These are phyloP conservation scores for Talaromyces marneffei DNA, from an alignment of 2,329 filamentous ascomycete species.

Conservation along the genomic window DNA sequence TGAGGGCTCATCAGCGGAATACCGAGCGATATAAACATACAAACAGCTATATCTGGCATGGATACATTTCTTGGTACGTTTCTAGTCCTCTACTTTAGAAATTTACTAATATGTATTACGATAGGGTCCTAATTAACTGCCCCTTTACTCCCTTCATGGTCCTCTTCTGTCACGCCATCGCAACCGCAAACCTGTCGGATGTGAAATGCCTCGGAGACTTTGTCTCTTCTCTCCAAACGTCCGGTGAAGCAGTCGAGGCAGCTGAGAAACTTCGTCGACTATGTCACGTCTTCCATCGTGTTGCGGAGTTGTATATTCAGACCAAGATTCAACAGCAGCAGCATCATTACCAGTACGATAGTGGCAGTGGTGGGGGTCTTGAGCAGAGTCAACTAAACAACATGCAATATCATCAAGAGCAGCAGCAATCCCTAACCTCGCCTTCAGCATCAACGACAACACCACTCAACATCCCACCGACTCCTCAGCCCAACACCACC, in stretches of 20 bases:
- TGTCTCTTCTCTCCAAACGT: constrained; percentile 46
- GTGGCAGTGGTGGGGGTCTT: neutral
- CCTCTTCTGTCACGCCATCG: constrained; percentile 37
- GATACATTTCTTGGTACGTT: constrained; percentile 16
- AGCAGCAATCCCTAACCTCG: neutral
- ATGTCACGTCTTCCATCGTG: constrained; percentile 37
- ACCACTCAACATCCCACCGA: constrained; percentile 2
- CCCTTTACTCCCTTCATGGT: constrained; percentile 41
- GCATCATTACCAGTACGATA: neutral
- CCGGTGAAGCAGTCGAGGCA: constrained; percentile 47
- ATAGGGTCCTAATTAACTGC: constrained; percentile 27
- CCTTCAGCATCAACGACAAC: neutral
- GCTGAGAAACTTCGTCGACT: constrained; percentile 53
- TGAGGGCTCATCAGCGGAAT: constrained; percentile 28
- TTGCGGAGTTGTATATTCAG: constrained; percentile 16
- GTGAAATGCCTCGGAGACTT: constrained; percentile 50
- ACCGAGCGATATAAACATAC: constrained; percentile 16
- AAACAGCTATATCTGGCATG: constrained; percentile 17
- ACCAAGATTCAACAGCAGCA: constrained; percentile 15
- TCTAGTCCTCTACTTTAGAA: neutral
- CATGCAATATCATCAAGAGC: constrained; percentile 3
- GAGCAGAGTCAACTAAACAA: neutral
- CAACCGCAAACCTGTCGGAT: constrained; percentile 47
- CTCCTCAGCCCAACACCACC: neutral
- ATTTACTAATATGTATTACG: neutral